Evolutionary conservation across 441 rosid genomes (phyloP), one percentile per base, ranked within the genome.

Genomic region (Adansonia madagascariensis): DNA sequence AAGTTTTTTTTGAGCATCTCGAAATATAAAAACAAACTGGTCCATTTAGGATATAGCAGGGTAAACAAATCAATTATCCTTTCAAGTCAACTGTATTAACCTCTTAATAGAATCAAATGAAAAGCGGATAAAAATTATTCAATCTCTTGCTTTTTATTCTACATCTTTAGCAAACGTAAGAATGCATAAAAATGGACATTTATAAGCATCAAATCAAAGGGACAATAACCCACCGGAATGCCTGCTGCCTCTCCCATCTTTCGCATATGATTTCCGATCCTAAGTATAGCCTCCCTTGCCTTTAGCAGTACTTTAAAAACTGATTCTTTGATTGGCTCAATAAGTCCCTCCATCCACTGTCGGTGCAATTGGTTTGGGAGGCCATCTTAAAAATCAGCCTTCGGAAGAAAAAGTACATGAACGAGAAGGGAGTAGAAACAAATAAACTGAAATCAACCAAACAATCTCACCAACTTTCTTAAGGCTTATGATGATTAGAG

Each of bases 171-270:
- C 15, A n/a, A 2, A 71, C 24, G 35, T 71, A 1, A 6, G 14
- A 27, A 71, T 35, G 62, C 61, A 52, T 8, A 71, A 71, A 31
- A 22, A 10, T 8, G 46, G 74, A 70, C 44, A 70, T 70, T 49
- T 31, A 74, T 46, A 75, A 22, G 67, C 24, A 31, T 74, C 69
- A 9, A 73, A 44, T 62, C 7, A 56, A 62, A 66, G 78, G 69
- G 47, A 63, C 70, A 65, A 53, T 31, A 79, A 80, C 89, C 14
- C 84, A 94, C 99, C 50, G 97, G 98, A 74, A 96, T 87, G 77
- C 90, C 90, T 56, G 98, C 98, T 80, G 94, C 93, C 86, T 90
- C 89, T n/a, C 98, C 99, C 94, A 96, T 91, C 73, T 78, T 88
- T 70, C 86, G 91, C 98, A 96, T 91, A 77, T 83, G 86, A 81